A percentile compares a stretch with the other conserved stretches of the same genome.
phyloP scores from a whole-genome alignment of 2,329 filamentous ascomycete genomes.

The Monosporascus sp. region DNA sequence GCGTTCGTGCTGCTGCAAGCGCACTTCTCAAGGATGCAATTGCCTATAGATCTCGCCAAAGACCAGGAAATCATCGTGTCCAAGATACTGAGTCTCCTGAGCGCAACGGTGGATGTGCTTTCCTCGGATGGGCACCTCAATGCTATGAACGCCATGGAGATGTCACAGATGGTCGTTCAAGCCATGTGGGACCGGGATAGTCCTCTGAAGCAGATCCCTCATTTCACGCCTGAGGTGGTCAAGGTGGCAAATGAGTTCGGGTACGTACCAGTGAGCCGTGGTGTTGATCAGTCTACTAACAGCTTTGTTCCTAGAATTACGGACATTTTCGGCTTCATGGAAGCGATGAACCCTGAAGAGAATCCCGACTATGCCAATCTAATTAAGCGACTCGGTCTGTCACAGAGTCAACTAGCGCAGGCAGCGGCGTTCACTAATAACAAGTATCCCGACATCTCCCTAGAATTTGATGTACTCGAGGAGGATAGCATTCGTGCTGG shows the following conservation, averaged over 20 bases:
- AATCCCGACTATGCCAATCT: constrained; percentile 76
- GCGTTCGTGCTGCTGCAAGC: constrained; percentile 95
- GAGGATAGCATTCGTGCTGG: constrained; percentile 74
- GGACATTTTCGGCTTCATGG: constrained; percentile 97
- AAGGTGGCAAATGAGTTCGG: constrained; percentile 75
- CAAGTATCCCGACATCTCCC: constrained; percentile 90
- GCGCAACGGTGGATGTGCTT: constrained; percentile 88
- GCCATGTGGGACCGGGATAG: constrained; percentile 99
- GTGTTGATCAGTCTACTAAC: constrained; percentile 14
- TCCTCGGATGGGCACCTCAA: constrained; percentile 95
- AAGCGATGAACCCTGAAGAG: constrained; percentile 94
- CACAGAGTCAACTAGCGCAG: constrained; percentile 75
- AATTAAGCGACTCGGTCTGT: constrained; percentile 71
- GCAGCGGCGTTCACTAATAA: constrained; percentile 94
- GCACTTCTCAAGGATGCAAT: constrained; percentile 94
- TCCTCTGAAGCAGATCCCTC: constrained; percentile 94
- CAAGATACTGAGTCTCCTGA: constrained; percentile 82
- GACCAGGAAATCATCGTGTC: constrained; percentile 86
- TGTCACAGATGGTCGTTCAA: constrained; percentile 98
- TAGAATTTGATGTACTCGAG: constrained; percentile 83
- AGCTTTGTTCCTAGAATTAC: constrained; percentile 56
- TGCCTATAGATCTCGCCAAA: constrained; percentile 91
- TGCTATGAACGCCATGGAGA: constrained; percentile 97
- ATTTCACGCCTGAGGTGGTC: constrained; percentile 80
- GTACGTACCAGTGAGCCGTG: constrained; percentile 40